Percentiles rank a stretch among this genome's conserved stretches.
These are phyloP conservation scores for Verticillium nonalfalfae DNA, from an alignment of 2,329 filamentous ascomycete genomes.

Conservation along the genomic window DNA sequence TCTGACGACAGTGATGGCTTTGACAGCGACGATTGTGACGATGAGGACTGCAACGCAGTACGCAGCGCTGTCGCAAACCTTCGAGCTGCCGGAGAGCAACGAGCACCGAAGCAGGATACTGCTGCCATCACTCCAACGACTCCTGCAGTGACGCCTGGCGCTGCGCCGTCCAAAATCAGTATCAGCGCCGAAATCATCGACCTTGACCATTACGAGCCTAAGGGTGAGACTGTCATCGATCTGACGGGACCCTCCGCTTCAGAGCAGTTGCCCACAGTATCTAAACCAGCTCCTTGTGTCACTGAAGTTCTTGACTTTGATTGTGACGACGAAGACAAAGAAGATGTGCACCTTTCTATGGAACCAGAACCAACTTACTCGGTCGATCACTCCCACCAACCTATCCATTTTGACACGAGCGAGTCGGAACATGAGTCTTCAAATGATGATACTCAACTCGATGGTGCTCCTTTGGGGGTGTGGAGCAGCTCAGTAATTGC, in stretches of 20 bases:
- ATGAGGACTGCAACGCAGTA: neutral
- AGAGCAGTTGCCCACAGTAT: neutral
- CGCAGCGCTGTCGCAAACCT: neutral
- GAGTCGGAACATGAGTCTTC: neutral
- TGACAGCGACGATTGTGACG: neutral
- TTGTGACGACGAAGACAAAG: conserved; percentile 13
- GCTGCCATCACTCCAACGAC: neutral
- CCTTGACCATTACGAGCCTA: neutral
- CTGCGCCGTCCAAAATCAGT: neutral
- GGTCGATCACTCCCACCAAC: neutral
- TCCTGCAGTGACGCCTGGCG: neutral
- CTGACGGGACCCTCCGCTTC: neutral
- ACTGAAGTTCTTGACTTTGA: conserved; percentile 14
- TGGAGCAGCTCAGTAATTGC: neutral
- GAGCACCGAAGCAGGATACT: neutral
- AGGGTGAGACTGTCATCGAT: neutral
- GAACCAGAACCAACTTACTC: neutral
- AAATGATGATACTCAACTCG: neutral
- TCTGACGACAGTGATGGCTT: neutral
- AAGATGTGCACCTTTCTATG: neutral
- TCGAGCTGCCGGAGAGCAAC: neutral
- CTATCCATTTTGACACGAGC: neutral
- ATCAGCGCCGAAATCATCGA: neutral
- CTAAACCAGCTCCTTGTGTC: neutral
- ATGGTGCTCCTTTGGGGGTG: neutral